phyloP scores from a whole-genome alignment of 805 yeast species.

The Cyberlindnera maclurae region DNA sequence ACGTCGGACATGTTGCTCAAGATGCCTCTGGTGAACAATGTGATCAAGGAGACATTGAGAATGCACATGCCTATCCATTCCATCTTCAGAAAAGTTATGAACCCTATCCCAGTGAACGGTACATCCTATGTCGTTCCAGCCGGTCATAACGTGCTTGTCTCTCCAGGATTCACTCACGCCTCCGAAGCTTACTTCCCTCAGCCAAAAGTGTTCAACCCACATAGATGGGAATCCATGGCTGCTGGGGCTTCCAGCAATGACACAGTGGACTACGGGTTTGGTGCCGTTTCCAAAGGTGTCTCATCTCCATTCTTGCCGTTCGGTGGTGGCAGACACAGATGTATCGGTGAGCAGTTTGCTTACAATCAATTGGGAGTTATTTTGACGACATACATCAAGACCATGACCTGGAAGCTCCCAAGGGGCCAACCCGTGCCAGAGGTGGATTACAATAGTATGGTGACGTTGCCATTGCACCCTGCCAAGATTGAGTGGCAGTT shows the following conservation, averaged over 20 bases:
- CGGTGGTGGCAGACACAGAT: conserved; percentile 99
- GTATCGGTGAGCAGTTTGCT: conserved; percentile 98
- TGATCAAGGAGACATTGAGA: conserved; percentile 89
- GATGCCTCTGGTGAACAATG: conserved; percentile 74
- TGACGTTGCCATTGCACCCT: conserved; percentile 79
- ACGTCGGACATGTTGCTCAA: conserved; percentile 78
- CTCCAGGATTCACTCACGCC: conserved; percentile 88
- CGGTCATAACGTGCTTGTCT: conserved; percentile 84
- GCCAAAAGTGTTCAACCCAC: conserved; percentile 68
- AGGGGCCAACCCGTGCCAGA: conserved; percentile 49
- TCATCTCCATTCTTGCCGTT: conserved; percentile 93
- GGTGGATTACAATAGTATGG: conserved; percentile 86
- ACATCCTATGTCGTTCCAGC: conserved; percentile 76
- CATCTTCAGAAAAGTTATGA: conserved; percentile 83
- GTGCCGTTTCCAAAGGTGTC: conserved; percentile 93
- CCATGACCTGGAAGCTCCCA: conserved; percentile 68
- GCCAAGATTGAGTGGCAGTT: conserved; percentile 67
- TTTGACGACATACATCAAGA: conserved; percentile 65
- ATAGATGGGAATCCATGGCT: conserved; percentile 64
- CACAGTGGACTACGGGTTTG: conserved; percentile 91
- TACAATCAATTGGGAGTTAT: conserved; percentile 86
- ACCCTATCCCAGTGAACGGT: conserved; percentile 72
- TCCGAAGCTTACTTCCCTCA: conserved; percentile 74
- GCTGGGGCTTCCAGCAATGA: conserved; percentile 28
- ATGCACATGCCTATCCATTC: conserved; percentile 96